A percentile compares a stretch with the other conserved stretches of the same genome.
Evolutionary conservation across 257 asterid genomes (phyloP).

Genomic region (Perilla frutescens): DNA sequence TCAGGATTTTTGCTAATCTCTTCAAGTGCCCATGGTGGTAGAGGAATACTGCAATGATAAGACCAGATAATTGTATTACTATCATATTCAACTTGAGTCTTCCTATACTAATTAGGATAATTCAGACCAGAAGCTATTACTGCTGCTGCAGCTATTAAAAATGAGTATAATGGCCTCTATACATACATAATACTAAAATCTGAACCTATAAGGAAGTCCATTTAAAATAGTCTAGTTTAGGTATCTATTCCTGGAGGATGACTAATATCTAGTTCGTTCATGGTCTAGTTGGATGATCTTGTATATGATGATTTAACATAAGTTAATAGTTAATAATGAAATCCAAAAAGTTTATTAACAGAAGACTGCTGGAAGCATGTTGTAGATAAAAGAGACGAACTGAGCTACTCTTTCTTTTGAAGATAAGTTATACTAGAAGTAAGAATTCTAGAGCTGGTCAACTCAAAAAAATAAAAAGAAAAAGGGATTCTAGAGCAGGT

Average conservation of each 20-base stretch:
- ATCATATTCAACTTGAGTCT: not conserved
- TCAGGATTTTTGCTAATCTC: constrained; percentile 90
- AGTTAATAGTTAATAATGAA: not conserved
- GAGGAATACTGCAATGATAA: constrained; percentile 70
- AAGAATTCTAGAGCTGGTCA: not conserved
- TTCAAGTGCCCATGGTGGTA: constrained; percentile 98
- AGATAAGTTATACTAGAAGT: not conserved
- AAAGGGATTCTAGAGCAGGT: not conserved
- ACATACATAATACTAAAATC: not conserved
- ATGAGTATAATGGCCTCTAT: not conserved
- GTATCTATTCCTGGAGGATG: constrained; percentile 6
- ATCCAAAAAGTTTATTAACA: not conserved
- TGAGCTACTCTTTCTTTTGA: not conserved
- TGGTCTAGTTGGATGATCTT: constrained; percentile 5
- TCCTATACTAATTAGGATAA: constrained; percentile 15
- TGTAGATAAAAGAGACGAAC: not conserved
- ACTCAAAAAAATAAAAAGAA: no score
- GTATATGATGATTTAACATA: not conserved
- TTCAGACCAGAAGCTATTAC: not conserved
- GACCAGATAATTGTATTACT: not conserved
- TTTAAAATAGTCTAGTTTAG: not conserved
- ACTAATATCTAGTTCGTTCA: constrained; percentile 6
- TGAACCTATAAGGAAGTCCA: not conserved
- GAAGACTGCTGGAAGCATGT: constrained; percentile 3
- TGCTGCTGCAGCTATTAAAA: not conserved